Conservation (phyloP, 805 yeast genomes). For the Wickerhamiella vanderwaltii region DNA sequence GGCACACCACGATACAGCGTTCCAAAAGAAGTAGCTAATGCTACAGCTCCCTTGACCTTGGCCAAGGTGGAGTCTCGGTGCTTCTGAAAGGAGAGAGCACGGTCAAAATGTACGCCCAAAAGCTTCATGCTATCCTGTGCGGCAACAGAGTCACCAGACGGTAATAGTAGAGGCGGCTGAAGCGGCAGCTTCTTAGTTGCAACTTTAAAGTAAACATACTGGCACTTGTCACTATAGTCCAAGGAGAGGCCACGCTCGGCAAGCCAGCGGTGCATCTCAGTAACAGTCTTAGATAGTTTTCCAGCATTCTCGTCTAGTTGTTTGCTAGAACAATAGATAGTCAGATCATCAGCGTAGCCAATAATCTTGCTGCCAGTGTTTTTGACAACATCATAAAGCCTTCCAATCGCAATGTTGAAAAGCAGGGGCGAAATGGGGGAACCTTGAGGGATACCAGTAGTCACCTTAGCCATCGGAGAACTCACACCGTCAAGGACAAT, state of each 20-base stretch:
- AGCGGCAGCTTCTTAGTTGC: not conserved
- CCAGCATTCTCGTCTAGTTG: not conserved
- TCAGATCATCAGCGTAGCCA: conserved; percentile 2
- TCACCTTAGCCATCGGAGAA: not conserved
- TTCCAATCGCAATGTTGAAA: not conserved
- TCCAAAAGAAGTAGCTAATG: not conserved
- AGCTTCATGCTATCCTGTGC: not conserved
- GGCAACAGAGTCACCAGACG: not conserved
- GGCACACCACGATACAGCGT: not conserved
- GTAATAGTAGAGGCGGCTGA: not conserved
- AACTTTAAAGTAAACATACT: not conserved
- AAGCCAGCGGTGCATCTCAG: not conserved
- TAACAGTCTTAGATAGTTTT: not conserved
- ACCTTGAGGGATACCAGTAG: conserved; percentile 1
- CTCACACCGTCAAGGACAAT: not conserved
- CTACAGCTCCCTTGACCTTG: not conserved
- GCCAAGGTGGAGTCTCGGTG: not conserved
- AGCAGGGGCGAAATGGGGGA: not conserved
- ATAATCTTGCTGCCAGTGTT: not conserved
- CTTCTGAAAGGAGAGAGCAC: not conserved
- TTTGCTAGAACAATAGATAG: not conserved
- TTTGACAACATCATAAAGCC: not conserved
- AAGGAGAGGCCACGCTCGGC: not conserved
- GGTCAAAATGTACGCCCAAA: not conserved
- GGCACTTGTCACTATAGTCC: not conserved